phyloP scores from a whole-genome alignment of 305 asterid genomes.

The Fraxinus angustifolia region DNA sequence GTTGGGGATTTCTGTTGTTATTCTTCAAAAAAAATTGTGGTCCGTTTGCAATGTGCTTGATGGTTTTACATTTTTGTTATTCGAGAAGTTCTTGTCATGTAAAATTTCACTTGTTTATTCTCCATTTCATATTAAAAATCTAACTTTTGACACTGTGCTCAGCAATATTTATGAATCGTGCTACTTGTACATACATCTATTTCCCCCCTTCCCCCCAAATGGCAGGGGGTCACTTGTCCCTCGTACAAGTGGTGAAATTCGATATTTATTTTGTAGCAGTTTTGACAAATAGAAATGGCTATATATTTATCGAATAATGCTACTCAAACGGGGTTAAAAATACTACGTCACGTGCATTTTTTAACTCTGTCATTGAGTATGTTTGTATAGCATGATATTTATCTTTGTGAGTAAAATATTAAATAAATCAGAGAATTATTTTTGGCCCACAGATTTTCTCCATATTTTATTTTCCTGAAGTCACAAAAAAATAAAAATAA shows the following conservation, averaged over 20 bases:
- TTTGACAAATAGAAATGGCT: background rate
- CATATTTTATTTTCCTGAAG: background rate
- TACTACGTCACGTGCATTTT: no score
- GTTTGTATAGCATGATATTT: no score
- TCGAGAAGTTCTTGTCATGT: background rate
- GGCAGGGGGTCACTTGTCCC: no score
- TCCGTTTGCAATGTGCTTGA: background rate
- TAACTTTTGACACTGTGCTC: background rate
- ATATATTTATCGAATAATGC: background rate
- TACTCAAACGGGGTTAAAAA: no score
- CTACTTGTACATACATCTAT: no score
- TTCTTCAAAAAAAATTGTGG: background rate
- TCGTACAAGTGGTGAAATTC: no score
- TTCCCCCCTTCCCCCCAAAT: no score
- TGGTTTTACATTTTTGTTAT: background rate
- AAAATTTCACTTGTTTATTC: background rate
- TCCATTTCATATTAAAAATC: background rate
- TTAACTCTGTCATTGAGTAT: no score
- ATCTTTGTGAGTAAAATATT: background rate
- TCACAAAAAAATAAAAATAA: background rate
- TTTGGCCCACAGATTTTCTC: background rate
- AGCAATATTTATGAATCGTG: no score
- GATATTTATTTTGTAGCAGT: background rate
- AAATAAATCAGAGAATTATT: background rate
- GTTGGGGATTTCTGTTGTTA: background rate